Base-by-base conservation (phyloP, 139 green algal genomes). In the Chlamydomonas sphaeroides region DNA sequence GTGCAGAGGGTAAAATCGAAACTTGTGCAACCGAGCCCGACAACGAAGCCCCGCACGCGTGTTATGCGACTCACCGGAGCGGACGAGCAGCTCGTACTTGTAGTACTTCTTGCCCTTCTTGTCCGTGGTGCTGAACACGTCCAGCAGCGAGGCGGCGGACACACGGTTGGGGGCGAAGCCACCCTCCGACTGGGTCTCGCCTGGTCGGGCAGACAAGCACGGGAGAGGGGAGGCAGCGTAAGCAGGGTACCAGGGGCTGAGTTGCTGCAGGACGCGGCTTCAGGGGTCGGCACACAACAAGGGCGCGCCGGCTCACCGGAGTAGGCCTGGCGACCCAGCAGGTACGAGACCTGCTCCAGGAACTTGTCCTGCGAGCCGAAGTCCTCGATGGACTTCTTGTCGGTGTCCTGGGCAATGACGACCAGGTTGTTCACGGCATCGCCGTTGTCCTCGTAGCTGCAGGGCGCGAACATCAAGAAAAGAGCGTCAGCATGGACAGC, bases 31-130 rank as follows among this genome's bases (percentile, higher is more conserved):
- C n/a, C n/a, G n/a, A n/a, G n/a, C n/a, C 30, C 62, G 23, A 38
- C 5, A 65, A 30, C 15, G 28, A 32, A 48, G 71, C 70, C 32
- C 56, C 33, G 65, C 71, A n/a, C n/a, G n/a, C n/a, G n/a, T n/a
- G n/a, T n/a, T n/a, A 57, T 59, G 53, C 35, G 7, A 69, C 87
- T 65, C 77, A 89, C 89, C 84, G 76, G 95, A 92, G 69, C 94
- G 91, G 63, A 88, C 91, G 14, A 98, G 89, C 20, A 98, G 80
- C 63, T 96, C 87, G 84, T 94, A 97, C 86, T 93, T 96, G 95
- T 99, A 99, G 95, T 98, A 99, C 62, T 91, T 93, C 92, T 97
- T 98, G 89, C 97, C 97, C 88, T 98, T 97, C 86, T 96, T 97
- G 88, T 98, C 94, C 36, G 88, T 96, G n/a, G 83, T 86, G 53